Base-by-base conservation (phyloP, 1,284 basidiomycete genomes). In the Blastosporella zonata region DNA sequence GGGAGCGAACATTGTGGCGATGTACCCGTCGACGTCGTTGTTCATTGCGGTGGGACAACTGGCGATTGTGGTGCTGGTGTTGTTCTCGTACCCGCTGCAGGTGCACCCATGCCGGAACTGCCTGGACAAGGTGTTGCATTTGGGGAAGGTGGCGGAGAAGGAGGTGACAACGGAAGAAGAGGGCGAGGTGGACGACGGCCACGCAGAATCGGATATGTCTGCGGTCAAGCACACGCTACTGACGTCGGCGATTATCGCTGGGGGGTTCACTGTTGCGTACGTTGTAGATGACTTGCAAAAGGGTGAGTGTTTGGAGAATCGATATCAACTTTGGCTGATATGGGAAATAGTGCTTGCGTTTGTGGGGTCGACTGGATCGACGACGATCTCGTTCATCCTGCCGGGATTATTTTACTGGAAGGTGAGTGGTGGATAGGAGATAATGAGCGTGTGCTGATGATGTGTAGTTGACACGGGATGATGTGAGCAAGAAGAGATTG, bases 381-480 rank as follows among this genome's bases (percentile, higher is more conserved):
- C 96, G 12, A 97, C 88, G 3, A 95, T 99, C 57, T 95, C 92
- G 7, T 99, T 99, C 68, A 98, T 99, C 62, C 78, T 99, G 3
- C 96, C 97, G 0, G 93, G 94, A 44, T 64, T 91, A 51, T 82
- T 92, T 59, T 89, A 82, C 65, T 90, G 85, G 85, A 83, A 88
- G 84, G 85, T 85, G 53, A 55, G 69, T 34, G 23, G 31, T 18
- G 27, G n/a, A 22, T 45, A 17, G 21, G 9, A 17, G 20, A 7
- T 6, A 10, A 21, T 28, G 9, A 13, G 21, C 13, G 21, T 22
- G 15, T 39, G 33, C 25, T 52, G 41, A 37, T 34, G 45, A 31
- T 12, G 25, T 40, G 37, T 35, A 90, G 78, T 74, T 97, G 55
- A 87, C 90, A 58, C 82, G 83, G 49, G 67, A 81, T 52, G 86